Conservation (phyloP, 129 eudicot genomes). For the Tagetes patula region DNA sequence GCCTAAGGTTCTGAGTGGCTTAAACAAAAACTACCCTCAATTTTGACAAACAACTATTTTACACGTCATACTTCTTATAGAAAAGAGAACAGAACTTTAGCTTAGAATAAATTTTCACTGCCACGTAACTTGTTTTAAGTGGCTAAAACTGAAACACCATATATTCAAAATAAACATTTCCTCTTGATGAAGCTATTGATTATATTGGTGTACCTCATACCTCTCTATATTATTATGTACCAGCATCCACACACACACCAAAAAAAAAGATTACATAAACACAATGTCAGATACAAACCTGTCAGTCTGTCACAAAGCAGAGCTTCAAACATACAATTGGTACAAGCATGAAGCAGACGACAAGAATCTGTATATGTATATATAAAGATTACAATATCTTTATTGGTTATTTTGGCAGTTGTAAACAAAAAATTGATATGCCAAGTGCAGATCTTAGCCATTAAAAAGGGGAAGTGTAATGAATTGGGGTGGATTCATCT, state of each 20-base stretch:
- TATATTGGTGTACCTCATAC: neutral
- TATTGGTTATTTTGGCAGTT: neutral
- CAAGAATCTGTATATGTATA: neutral
- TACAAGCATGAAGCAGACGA: neutral
- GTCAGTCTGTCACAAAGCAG: neutral
- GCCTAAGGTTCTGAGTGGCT: too few species aligned
- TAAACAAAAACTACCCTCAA: too few species aligned
- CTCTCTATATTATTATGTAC: too few species aligned
- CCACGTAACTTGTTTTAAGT: neutral
- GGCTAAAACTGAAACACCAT: neutral
- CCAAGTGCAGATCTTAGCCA: neutral
- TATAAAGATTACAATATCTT: neutral
- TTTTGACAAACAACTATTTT: too few species aligned
- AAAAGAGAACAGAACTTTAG: neutral
- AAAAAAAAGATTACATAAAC: neutral
- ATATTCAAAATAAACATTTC: neutral
- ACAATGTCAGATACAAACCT: neutral
- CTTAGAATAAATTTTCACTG: neutral
- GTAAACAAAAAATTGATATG: neutral
- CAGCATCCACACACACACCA: neutral
- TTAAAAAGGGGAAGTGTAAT: neutral
- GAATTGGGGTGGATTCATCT: constrained; percentile 18
- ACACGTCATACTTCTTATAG: neutral
- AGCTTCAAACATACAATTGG: neutral
- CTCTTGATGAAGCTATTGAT: constrained; percentile 5